A percentile compares a stretch with the other conserved stretches of the same genome.
phyloP scores from a whole-genome alignment of 2,329 filamentous ascomycete genomes.

The Stachybotrys echinatus region DNA sequence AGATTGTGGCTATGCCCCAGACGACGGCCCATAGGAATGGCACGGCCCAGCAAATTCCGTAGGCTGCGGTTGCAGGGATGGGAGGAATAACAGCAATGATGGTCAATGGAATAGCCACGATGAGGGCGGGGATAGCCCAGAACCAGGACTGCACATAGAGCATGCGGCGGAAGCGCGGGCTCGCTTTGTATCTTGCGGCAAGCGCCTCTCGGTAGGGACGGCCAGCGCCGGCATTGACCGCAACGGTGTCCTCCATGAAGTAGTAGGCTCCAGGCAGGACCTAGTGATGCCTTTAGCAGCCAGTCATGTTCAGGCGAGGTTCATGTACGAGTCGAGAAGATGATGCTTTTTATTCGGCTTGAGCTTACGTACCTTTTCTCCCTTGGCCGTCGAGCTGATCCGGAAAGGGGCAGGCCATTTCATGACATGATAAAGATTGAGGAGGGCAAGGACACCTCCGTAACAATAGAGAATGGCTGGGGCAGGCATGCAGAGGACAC shows the following conservation, averaged over 20 bases:
- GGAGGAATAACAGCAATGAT: conserved; percentile 26
- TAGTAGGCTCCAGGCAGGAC: conserved; percentile 59
- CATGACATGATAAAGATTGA: conserved; percentile 26
- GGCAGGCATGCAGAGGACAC: conserved; percentile 46
- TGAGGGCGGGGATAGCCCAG: conserved; percentile 32
- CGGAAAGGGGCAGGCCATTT: conserved; percentile 50
- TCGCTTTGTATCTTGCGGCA: conserved; percentile 34
- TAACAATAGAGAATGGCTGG: conserved; percentile 44
- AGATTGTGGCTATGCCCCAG: conserved; percentile 28
- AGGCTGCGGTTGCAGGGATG: conserved; percentile 28
- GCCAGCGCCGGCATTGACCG: conserved; percentile 59
- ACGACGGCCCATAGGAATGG: conserved; percentile 29
- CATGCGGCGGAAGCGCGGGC: conserved; percentile 35
- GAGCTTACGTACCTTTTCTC: conserved; percentile 27
- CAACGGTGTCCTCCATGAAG: conserved; percentile 62
- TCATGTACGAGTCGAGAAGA: background rate
- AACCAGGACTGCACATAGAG: conserved; percentile 33
- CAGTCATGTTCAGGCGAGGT: no score
- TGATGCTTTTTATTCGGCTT: background rate
- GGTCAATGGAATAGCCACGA: conserved; percentile 30
- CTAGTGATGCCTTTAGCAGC: no score
- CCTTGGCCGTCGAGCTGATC: conserved; percentile 59
- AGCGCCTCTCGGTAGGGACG: conserved; percentile 35
- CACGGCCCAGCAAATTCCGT: conserved; percentile 33
- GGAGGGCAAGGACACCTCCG: conserved; percentile 34